Conservation (phyloP, 306 rosid genomes). For the Citrullus mucosospermus region DNA sequence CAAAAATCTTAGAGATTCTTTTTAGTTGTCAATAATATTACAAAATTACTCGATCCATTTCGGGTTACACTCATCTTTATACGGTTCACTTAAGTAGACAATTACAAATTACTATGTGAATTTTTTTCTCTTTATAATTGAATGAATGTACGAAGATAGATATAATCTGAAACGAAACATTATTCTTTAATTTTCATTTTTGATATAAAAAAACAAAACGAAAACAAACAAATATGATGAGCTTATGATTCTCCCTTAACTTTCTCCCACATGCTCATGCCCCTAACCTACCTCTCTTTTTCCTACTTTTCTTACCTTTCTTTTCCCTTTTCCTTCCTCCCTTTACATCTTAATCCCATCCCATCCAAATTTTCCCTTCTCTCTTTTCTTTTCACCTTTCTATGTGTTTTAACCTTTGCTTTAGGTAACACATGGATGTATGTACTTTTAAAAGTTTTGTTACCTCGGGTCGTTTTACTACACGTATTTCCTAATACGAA, state of each 20-base stretch:
- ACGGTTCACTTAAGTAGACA: too few species aligned
- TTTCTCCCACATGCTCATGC: neutral
- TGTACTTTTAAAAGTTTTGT: too few species aligned
- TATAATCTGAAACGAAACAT: too few species aligned
- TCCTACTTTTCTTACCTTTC: neutral
- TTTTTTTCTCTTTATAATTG: too few species aligned
- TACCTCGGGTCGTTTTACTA: too few species aligned
- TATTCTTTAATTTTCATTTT: too few species aligned
- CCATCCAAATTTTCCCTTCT: neutral
- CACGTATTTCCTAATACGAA: too few species aligned
- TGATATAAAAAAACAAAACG: too few species aligned
- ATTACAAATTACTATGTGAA: too few species aligned
- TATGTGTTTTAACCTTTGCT: neutral
- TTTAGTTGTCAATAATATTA: neutral
- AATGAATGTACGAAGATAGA: too few species aligned
- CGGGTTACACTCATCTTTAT: too few species aligned
- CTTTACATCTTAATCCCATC: neutral
- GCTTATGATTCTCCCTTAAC: neutral
- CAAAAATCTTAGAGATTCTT: neutral
- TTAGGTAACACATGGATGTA: neutral
- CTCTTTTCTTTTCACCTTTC: neutral
- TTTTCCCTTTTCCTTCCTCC: neutral
- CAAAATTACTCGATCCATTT: too few species aligned
- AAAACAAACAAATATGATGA: neutral
- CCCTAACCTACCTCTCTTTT: neutral